A percentile compares a stretch with the other conserved stretches of the same genome.
Evolutionary conservation across 2,329 filamentous ascomycete genomes (phyloP).

Genomic region (Ilyonectria sp.): DNA sequence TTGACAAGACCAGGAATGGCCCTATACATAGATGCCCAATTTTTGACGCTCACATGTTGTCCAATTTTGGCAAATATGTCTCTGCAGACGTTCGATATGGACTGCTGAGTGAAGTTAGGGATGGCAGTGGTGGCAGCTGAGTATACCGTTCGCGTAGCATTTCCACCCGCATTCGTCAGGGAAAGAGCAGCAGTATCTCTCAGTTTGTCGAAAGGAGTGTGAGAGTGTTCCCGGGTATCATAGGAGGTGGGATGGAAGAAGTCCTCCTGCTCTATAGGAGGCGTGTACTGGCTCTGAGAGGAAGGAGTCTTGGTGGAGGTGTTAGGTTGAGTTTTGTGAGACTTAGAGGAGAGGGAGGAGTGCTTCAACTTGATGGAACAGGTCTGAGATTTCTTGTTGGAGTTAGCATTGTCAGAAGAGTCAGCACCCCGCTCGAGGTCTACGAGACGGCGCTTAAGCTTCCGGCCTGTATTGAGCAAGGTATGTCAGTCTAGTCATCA

Average conservation of each 20-base stretch:
- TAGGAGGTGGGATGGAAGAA: conserved; percentile 73
- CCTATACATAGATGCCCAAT: neutral
- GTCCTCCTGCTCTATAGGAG: conserved; percentile 75
- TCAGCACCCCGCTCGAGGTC: conserved; percentile 86
- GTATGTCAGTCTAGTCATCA: too few relatives aligned
- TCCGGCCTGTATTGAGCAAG: conserved; percentile 76
- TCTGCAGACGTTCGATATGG: conserved; percentile 7
- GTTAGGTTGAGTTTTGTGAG: conserved; percentile 48
- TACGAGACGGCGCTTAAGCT: conserved; percentile 90
- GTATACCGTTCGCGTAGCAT: conserved; percentile 1
- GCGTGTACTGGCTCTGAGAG: conserved; percentile 71
- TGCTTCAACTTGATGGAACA: conserved; percentile 51
- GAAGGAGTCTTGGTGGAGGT: conserved; percentile 56
- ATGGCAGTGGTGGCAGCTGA: neutral
- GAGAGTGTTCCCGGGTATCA: conserved; percentile 78
- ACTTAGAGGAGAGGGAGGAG: conserved; percentile 44
- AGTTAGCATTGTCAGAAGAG: conserved; percentile 62
- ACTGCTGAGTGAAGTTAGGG: neutral
- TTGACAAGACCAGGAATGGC: neutral
- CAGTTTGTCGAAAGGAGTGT: conserved; percentile 66
- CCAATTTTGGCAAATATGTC: conserved; percentile 10
- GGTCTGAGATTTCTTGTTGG: conserved; percentile 47
- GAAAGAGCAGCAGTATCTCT: neutral
- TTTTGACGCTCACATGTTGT: neutral
- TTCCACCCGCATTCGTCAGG: neutral